These are phyloP conservation scores for Lanmaoa rubissima DNA, from an alignment of 768 basidiomycete species.

Conservation along the genomic window DNA sequence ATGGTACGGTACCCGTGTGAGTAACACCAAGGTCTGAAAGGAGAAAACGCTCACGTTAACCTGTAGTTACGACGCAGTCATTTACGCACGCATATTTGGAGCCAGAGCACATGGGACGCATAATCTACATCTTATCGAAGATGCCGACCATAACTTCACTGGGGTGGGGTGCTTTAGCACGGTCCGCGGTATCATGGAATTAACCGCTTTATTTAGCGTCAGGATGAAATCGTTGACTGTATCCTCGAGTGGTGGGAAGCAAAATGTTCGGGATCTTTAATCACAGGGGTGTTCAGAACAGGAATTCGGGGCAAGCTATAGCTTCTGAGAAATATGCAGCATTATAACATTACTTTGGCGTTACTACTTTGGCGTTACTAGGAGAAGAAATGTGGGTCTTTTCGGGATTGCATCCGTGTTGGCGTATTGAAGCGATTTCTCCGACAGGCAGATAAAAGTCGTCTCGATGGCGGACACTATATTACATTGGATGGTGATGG, in stretches of 20 bases:
- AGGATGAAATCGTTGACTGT: slow-evolving; percentile 64
- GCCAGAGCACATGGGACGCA: slow-evolving; percentile 64
- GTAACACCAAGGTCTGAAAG: slow-evolving; percentile 24
- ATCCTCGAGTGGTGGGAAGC: slow-evolving; percentile 69
- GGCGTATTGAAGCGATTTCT: not conserved
- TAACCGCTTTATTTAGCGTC: slow-evolving; percentile 38
- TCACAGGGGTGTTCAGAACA: slow-evolving; percentile 63
- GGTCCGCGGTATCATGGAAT: not conserved
- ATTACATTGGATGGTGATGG: not conserved
- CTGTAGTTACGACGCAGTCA: slow-evolving; percentile 65
- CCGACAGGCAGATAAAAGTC: not conserved
- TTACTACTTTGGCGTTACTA: not conserved
- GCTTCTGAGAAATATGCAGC: not conserved
- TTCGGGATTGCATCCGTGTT: not conserved
- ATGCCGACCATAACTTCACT: slow-evolving; percentile 77
- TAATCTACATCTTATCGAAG: slow-evolving; percentile 65
- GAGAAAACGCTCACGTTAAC: not conserved
- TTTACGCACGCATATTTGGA: slow-evolving; percentile 63
- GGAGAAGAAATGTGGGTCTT: not conserved
- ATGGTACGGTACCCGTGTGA: slow-evolving; percentile 68
- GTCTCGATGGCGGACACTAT: not conserved
- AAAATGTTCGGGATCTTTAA: slow-evolving; percentile 44
- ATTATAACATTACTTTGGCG: not conserved
- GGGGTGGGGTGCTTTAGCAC: slow-evolving; percentile 37
- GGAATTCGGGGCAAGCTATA: slow-evolving; percentile 52